phyloP scores from a whole-genome alignment of 1,139 yeast genomes.

The Zygosaccharomyces sapae region DNA sequence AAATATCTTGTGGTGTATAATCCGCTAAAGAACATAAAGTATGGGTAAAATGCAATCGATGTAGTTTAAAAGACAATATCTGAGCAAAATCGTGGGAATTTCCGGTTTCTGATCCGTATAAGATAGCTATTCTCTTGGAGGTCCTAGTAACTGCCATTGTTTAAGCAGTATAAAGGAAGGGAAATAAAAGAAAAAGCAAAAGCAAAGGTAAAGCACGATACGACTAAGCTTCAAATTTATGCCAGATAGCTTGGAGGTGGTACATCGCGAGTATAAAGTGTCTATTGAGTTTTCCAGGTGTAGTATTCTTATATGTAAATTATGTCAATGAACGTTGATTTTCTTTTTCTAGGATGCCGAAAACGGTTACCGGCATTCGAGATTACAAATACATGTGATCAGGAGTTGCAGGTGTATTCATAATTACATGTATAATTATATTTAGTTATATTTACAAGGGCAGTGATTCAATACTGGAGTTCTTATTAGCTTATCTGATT shows the following conservation, averaged over 20 bases:
- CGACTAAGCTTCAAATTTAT: background rate
- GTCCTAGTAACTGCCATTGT: conserved; percentile 10
- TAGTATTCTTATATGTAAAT: conserved; percentile 1
- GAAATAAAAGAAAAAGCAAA: no score
- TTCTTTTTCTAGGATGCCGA: conserved; percentile 50
- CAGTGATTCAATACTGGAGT: background rate
- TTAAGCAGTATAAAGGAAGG: background rate
- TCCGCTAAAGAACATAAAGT: conserved; percentile 57
- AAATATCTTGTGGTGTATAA: conserved; percentile 49
- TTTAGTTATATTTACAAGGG: conserved; percentile 10
- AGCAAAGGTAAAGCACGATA: background rate
- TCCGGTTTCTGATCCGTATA: conserved; percentile 93
- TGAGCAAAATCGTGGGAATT: conserved; percentile 84
- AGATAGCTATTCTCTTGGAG: conserved; percentile 46
- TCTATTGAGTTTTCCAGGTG: conserved; percentile 1
- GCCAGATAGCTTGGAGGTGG: background rate
- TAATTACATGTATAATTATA: background rate
- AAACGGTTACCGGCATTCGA: conserved; percentile 53
- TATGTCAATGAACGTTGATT: conserved; percentile 36
- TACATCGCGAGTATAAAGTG: background rate
- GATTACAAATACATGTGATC: conserved; percentile 41
- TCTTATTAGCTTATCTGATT: conserved; percentile 44
- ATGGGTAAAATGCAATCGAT: conserved; percentile 53
- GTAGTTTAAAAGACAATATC: conserved; percentile 53
- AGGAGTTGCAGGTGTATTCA: background rate